Evolutionary conservation across 83 land plant species (phyloP).

Genomic region (Thuja plicata): DNA sequence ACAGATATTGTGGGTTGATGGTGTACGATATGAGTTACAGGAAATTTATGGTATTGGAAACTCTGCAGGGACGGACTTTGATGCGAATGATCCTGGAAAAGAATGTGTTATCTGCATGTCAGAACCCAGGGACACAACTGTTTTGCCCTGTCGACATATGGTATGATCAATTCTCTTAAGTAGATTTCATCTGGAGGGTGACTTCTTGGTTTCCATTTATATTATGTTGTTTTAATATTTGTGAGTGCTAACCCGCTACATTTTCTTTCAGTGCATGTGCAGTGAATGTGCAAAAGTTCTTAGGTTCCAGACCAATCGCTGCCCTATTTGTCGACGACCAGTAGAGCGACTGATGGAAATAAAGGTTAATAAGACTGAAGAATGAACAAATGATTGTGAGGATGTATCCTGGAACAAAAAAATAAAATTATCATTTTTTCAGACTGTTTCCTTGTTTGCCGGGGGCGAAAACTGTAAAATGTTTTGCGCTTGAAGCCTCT

Average conservation of each 20-base stretch:
- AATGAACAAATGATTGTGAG: background rate
- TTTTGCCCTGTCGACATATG: constrained; percentile 97
- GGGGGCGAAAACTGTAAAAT: constrained; percentile 6
- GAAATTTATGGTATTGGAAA: constrained; percentile 93
- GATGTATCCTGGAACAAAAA: background rate
- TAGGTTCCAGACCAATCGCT: constrained; percentile 68
- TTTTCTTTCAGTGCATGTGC: constrained; percentile 81
- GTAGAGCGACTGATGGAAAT: constrained; percentile 72
- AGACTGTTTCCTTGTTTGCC: background rate
- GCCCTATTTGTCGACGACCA: constrained; percentile 81
- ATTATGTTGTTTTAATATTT: background rate
- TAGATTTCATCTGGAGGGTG: background rate
- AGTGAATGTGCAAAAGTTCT: constrained; percentile 80
- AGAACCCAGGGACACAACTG: constrained; percentile 89
- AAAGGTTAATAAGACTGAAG: constrained; percentile 44
- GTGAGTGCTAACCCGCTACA: background rate
- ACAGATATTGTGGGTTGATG: constrained; percentile 87
- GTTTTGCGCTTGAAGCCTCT: background rate
- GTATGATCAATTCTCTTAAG: constrained; percentile 36
- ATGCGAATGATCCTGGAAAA: constrained; percentile 81
- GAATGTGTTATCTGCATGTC: constrained; percentile 98
- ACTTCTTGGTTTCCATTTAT: constrained; percentile 3
- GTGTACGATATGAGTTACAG: constrained; percentile 86
- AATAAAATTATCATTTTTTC: background rate
- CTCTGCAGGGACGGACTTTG: constrained; percentile 57